Conservation (phyloP, 495 filamentous ascomycete species). For the Terfezia boudieri region DNA sequence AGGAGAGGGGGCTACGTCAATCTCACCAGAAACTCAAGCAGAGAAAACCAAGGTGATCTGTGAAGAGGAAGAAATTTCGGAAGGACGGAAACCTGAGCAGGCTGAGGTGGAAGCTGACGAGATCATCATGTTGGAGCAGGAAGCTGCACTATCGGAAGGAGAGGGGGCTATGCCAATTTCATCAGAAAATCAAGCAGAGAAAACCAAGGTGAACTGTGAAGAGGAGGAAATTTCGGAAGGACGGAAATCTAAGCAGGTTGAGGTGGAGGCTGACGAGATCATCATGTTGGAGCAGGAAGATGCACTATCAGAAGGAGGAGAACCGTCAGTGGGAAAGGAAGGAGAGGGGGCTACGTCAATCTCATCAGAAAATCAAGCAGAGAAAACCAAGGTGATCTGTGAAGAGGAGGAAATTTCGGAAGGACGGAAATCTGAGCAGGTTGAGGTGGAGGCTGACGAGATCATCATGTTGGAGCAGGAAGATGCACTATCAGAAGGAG, state of each 20-base stretch:
- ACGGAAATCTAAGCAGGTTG: conserved; percentile 4
- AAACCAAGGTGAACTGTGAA: too few relatives aligned
- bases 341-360: too few relatives aligned
- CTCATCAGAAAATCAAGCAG: neutral
- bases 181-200: neutral
- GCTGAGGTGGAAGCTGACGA: neutral
- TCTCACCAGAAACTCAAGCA: neutral
- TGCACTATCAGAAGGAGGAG: too few relatives aligned
- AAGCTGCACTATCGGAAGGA: too few relatives aligned
- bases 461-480: neutral
- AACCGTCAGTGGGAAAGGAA: too few relatives aligned
- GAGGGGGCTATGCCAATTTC: too few relatives aligned
- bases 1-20: too few relatives aligned
- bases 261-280: neutral
- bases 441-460: neutral
- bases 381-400: neutral
- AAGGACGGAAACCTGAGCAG: conserved; percentile 2
- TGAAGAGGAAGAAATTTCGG: too few relatives aligned
- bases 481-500: too few relatives aligned
- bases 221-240: too few relatives aligned
- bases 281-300: neutral
- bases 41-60: neutral
- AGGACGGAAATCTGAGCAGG: conserved; percentile 2
- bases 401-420: neutral
- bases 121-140: neutral